These are phyloP conservation scores for Solanum acaule DNA, from an alignment of 257 asterid genomes.

Conservation along the genomic window DNA sequence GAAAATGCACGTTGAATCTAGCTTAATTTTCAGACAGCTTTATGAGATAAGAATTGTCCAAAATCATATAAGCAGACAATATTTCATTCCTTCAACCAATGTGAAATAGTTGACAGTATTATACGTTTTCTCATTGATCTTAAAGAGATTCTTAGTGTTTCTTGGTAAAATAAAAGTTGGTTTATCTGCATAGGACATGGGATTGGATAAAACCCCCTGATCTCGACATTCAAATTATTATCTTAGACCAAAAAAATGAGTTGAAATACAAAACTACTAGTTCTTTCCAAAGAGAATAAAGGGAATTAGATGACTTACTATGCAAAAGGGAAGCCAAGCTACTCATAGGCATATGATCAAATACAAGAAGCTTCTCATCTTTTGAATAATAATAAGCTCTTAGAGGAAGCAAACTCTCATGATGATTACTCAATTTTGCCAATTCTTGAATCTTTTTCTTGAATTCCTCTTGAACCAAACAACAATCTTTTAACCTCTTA, in stretches of 20 bases:
- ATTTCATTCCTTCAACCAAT: neutral
- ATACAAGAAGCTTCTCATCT: constrained; percentile 20
- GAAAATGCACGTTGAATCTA: neutral
- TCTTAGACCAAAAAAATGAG: neutral
- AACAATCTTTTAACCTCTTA: constrained; percentile 12
- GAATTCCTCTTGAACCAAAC: neutral
- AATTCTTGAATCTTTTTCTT: constrained; percentile 8
- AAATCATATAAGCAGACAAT: neutral
- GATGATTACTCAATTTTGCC: constrained; percentile 12
- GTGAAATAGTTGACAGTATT: neutral
- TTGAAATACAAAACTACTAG: neutral
- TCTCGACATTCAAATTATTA: neutral
- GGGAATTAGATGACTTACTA: neutral
- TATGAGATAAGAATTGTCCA: neutral
- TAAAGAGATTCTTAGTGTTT: neutral
- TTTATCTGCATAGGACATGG: neutral
- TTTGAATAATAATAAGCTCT: constrained; percentile 11
- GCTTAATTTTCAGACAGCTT: neutral
- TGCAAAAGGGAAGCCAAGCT: constrained; percentile 19
- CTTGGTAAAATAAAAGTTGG: neutral
- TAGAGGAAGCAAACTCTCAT: constrained; percentile 7
- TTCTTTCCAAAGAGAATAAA: no score
- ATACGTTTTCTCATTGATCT: neutral
- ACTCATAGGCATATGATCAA: constrained; percentile 7
- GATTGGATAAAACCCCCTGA: neutral